Evolutionary conservation across 768 basidiomycete genomes (phyloP), one percentile per base, ranked within the genome.

Genomic region (Lentinula sp.): DNA sequence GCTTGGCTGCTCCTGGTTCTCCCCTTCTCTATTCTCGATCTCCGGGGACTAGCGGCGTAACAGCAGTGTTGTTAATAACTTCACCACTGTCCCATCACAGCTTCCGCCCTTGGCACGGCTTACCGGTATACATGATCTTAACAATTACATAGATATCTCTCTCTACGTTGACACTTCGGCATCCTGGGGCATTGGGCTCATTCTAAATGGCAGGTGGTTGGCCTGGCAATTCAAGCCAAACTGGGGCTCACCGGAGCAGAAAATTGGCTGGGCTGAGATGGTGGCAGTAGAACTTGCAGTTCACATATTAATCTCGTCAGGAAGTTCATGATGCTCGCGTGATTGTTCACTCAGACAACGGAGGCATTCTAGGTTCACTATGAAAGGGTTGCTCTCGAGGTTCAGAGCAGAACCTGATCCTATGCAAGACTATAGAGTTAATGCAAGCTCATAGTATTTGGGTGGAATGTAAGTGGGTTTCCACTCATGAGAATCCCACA

Each of bases 251-350:
- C 4, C 7, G 36, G 35, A 36, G 6, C 32, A 33, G 3, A 3
- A 37, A n/a, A 81, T 78, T 23, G 73, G 73, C 4, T 81, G 80
- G 79, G 76, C 73, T 0, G 80, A 81, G 64, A 74, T 79, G 68
- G 71, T 76, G 0, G 79, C 77, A 0, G 69, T 80, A 1, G 78
- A 81, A 56, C 66, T 81, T 0, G 78, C 75, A 0, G 36, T 80
- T 1, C 70, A 68, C 1, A 68, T 73, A 1, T 41, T 76, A 6
- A 64, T 76, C 3, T 62, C 72, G 0, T 54, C 67, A 0, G 68
- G 69, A 1, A 64, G n/a, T n/a, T 69, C 42, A 57, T 37, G 0
- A 63, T 6, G 66, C 62, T 4, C 70, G 69, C 18, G 48, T 79
- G 3, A 50, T 62, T 0, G 53, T 83, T 1, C 69, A 70, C 6